Percentiles rank a stretch among this genome's conserved stretches.
Evolutionary conservation across 305 asterid species (phyloP).

Genomic region (Coffea humblotiana): DNA sequence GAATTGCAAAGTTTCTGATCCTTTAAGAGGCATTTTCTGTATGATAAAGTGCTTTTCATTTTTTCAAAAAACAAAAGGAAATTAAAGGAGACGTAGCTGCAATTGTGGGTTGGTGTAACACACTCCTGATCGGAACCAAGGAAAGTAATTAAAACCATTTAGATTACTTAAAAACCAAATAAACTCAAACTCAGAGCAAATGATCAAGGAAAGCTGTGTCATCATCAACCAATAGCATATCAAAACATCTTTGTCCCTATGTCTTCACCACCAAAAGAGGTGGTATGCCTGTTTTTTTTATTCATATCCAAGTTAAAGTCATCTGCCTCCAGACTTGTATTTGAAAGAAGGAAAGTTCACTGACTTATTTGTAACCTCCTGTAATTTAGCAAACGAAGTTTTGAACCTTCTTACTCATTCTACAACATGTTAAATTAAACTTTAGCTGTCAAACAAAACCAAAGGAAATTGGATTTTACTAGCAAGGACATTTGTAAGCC

Average conservation of each 20-base stretch:
- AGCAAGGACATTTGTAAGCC: background rate
- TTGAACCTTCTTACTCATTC: background rate
- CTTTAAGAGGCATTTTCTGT: background rate
- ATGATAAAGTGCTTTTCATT: background rate
- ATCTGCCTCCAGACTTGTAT: background rate
- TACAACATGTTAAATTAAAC: background rate
- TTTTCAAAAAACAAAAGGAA: background rate
- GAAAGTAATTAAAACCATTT: background rate
- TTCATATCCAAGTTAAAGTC: background rate
- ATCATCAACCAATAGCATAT: constrained; percentile 2
- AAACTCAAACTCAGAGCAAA: background rate
- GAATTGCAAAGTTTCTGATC: background rate
- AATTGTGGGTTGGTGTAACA: background rate
- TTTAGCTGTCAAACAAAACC: background rate
- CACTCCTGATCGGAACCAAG: background rate
- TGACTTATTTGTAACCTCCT: background rate
- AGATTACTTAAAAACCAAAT: background rate
- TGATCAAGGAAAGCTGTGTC: background rate
- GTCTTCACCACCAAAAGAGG: background rate
- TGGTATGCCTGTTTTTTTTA: background rate
- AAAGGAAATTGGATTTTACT: background rate
- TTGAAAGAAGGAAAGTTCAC: background rate
- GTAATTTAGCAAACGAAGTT: background rate
- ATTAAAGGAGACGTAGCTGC: background rate
- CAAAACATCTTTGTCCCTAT: background rate